A percentile compares a stretch with the other conserved stretches of the same genome.
Conservation (phyloP, 305 asterid genomes). For the Fraxinus xanthoxyloides region DNA sequence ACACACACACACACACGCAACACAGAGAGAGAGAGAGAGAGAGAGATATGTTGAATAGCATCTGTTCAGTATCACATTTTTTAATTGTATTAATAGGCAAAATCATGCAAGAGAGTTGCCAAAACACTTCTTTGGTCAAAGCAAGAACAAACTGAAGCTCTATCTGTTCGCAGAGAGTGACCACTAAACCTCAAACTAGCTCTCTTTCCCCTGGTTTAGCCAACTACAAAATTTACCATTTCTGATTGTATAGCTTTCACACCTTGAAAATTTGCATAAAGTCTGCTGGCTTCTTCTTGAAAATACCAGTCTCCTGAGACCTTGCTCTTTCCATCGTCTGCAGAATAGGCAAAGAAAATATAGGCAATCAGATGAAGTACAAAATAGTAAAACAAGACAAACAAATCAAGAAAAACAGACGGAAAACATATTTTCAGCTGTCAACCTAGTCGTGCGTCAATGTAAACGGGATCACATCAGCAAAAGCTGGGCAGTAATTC, state of each 20-base stretch:
- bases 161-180: conserved; percentile 12
- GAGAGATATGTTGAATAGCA: not conserved
- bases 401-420: not conserved
- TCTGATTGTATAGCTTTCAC: conserved; percentile 12
- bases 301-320: conserved; percentile 81
- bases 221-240: conserved; percentile 13
- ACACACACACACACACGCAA: too few relatives aligned
- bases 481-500: not conserved
- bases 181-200: conserved; percentile 17
- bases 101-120: not conserved
- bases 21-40: too few relatives aligned
- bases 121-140: conserved; percentile 3
- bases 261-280: conserved; percentile 94
- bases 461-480: not conserved
- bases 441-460: not conserved
- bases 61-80: conserved; percentile 19
- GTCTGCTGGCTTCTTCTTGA: conserved; percentile 85
- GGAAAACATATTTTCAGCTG: conserved; percentile 8
- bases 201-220: not conserved
- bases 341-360: not conserved
- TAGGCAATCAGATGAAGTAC: conserved; percentile 1
- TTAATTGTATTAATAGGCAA: conserved; percentile 14
- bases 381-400: conserved; percentile 8
- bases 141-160: conserved; percentile 11
- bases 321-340: conserved; percentile 98